Conservation (phyloP, 805 yeast species). For the Starmera caribaea region DNA sequence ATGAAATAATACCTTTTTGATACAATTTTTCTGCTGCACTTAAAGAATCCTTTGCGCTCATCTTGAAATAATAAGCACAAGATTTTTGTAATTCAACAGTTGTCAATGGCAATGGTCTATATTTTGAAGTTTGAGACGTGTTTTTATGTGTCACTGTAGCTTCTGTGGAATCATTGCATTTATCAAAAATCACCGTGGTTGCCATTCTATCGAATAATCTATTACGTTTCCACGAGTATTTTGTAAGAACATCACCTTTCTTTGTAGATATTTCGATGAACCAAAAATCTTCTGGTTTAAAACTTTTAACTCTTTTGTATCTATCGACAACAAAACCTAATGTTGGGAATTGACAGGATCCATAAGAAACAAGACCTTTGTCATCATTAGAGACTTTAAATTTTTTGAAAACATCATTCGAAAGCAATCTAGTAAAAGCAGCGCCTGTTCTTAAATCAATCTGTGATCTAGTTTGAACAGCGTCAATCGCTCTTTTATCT, state of each 20-base stretch:
- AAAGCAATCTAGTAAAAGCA: constrained; percentile 76
- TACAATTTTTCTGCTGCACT: constrained; percentile 78
- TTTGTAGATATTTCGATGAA: constrained; percentile 43
- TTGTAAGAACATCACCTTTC: constrained; percentile 29
- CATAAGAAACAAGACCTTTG: constrained; percentile 49
- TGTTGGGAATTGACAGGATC: constrained; percentile 95
- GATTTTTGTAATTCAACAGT: constrained; percentile 89
- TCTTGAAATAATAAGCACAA: constrained; percentile 63
- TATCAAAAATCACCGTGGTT: constrained; percentile 56
- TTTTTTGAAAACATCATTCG: constrained; percentile 28
- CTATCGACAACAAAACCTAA: constrained; percentile 94
- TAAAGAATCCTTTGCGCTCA: constrained; percentile 74
- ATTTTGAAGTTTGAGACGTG: constrained; percentile 60
- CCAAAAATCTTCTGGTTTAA: constrained; percentile 80
- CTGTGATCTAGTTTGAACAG: constrained; percentile 81
- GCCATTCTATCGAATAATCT: constrained; percentile 65
- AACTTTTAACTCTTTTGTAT: constrained; percentile 61
- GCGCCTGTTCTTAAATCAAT: constrained; percentile 84
- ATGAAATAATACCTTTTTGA: constrained; percentile 78
- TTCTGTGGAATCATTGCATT: constrained; percentile 41
- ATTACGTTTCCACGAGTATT: constrained; percentile 64
- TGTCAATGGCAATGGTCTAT: constrained; percentile 83
- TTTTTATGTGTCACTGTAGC: constrained; percentile 44
- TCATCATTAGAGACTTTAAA: constrained; percentile 5
- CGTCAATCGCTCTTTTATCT: constrained; percentile 64